Base-by-base conservation (phyloP, 768 basidiomycete genomes). In the Brasilioporus rufonigricans region DNA sequence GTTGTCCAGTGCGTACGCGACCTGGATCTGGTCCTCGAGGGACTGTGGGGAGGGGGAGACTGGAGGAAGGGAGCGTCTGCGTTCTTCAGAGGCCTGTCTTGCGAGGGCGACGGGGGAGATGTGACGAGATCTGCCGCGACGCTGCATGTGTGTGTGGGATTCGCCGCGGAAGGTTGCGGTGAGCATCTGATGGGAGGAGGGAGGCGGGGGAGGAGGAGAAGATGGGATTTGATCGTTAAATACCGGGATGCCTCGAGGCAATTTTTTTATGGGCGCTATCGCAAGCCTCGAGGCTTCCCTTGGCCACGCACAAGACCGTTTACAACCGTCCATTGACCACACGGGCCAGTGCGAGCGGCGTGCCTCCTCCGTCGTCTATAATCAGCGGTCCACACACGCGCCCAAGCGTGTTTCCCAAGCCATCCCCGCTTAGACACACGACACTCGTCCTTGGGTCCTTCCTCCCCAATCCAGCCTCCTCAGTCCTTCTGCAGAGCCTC, bases 1-100 rank as follows among this genome's bases (percentile, higher is more conserved):
- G 72, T 88, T 74, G 66, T 87, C 85, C 58, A 77, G 73, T 0
- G 85, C 83, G 61, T 87, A 87, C 8, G 86, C 86, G 61, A 79
- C 74, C 62, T 86, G 84, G 35, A 87, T 76, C 67, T 82, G 82
- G 74, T 86, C 86, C 47, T 80, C 77, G 56, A 87, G 77, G 0
- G 82, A 69, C 21, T 63, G 71, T 0, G 77, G 60, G 5, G 73
- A 66, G 0, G 73, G 18, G 38, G 11, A 16, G 45, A 47, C 21
- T 48, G 43, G 43, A 24, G 5, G 14, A 29, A 23, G 9, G 16
- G 41, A 29, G 16, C 43, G 66, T 53, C 65, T 58, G 29, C 77
- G 73, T 48, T 80, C 76, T 19, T 77, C 74, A 8, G 76, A 75
- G 0, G 77, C 77, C 21, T 69, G 69, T 49, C 79, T 58, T 0